Evolutionary conservation across 2,329 filamentous ascomycete genomes (phyloP), one percentile per base, ranked within the genome.

Genomic region (Ophiostoma tasmaniense): DNA sequence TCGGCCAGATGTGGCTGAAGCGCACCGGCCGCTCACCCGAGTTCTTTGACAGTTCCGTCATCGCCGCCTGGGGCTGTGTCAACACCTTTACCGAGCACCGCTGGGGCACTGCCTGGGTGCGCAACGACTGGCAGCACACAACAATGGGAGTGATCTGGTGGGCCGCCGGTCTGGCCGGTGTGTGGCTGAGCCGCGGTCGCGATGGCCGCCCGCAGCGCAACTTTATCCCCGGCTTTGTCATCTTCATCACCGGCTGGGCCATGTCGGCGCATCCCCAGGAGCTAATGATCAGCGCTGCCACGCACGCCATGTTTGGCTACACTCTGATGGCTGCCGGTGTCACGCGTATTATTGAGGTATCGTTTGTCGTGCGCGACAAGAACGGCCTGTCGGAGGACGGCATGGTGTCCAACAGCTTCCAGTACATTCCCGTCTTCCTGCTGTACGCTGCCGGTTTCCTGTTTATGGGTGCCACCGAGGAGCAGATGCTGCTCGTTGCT

Each of bases 61-160:
- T 99, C 76, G 91, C 93, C 0, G 89, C 90, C 0, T 99, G 95
- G 95, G 95, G 94, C 42, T 96, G 92, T 76, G 89, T 99, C 79
- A 99, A 98, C 79, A 98, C 95, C 10, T 98, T 99, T 74, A 99
- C 95, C 22, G 95, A 98, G 79, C 95, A 99, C 77, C 87, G 90
- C 67, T 99, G 95, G 95, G 95, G 95, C 68, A 84, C 84, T 0
- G 85, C 87, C 0, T 99, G 95, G 95, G 92, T 90, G 67, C 88
- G 87, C 79, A 98, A 97, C 76, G 95, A 99, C 78, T 87, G 97
- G 80, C 94, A 99, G 78, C 95, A 99, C 78, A 99, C 95, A 0
- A 92, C 91, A n/a, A 98, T 99, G 94, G 95, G 95, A n/a, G 87
- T 99, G 71, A 88, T 99, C 67, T 99, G 95, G 95, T 99, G 94